Evolutionary conservation across 768 basidiomycete species (phyloP).

Genomic region (Boletales sp.): DNA sequence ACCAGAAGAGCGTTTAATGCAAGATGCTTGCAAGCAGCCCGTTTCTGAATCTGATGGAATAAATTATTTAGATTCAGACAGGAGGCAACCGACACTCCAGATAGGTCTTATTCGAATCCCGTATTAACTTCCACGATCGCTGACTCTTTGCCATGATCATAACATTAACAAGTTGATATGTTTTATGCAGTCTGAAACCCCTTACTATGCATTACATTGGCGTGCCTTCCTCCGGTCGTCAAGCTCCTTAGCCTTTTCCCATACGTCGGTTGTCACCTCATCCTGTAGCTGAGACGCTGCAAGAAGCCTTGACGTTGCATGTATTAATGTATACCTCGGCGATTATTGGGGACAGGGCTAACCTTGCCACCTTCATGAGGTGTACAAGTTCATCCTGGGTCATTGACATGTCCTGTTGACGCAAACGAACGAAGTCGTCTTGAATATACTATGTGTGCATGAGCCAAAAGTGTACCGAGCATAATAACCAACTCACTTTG

Average conservation of each 20-base stretch:
- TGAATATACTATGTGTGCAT: conserved; percentile 58
- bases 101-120: neutral
- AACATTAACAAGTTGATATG: neutral
- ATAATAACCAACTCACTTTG: conserved; percentile 39
- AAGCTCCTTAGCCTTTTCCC: conserved; percentile 63
- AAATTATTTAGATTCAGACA: neutral
- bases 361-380: conserved; percentile 71
- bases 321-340: conserved; percentile 1
- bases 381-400: conserved; percentile 63
- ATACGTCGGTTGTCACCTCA: conserved; percentile 54
- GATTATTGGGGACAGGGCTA: conserved; percentile 9
- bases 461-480: neutral
- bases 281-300: conserved; percentile 57
- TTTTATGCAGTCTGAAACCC: neutral
- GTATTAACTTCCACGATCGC: neutral
- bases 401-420: conserved; percentile 35
- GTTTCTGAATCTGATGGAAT: conserved; percentile 10
- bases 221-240: conserved; percentile 42
- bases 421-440: conserved; percentile 60
- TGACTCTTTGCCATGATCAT: neutral
- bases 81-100: neutral
- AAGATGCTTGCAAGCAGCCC: conserved; percentile 1
- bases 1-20: neutral
- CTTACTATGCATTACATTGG: conserved; percentile 11
- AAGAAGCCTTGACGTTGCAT: conserved; percentile 44